phyloP scores from a whole-genome alignment of 2,329 filamentous ascomycete genomes.

The Diaporthe amygdali region DNA sequence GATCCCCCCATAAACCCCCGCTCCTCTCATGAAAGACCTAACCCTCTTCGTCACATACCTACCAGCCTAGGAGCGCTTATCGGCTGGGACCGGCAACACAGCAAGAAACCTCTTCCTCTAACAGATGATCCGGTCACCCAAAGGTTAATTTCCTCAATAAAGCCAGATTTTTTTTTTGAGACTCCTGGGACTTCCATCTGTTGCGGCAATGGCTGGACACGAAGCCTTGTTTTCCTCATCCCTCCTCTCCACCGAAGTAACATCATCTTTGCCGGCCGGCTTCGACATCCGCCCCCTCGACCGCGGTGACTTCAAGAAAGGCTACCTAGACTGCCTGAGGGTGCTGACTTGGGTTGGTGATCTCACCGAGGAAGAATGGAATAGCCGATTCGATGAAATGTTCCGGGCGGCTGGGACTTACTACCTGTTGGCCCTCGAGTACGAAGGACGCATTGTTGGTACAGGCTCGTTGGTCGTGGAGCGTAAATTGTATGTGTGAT shows the following conservation, averaged over 20 bases:
- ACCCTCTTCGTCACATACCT: neutral
- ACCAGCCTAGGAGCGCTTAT: neutral
- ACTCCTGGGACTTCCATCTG: too few relatives aligned
- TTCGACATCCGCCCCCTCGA: constrained; percentile 76
- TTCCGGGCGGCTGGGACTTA: constrained; percentile 54
- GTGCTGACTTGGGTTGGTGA: constrained; percentile 81
- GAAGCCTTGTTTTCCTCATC: constrained; percentile 64
- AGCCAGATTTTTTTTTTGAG: neutral
- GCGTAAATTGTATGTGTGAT: constrained; percentile 71
- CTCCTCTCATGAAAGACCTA: neutral
- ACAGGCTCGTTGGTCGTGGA: constrained; percentile 80
- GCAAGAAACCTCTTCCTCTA: neutral
- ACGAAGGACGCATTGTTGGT: constrained; percentile 69
- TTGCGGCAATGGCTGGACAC: neutral
- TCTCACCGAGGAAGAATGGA: constrained; percentile 68
- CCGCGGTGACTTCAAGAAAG: constrained; percentile 69
- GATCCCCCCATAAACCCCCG: neutral
- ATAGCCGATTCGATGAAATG: constrained; percentile 70
- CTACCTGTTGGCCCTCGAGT: constrained; percentile 74
- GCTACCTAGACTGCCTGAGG: constrained; percentile 77
- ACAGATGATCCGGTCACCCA: neutral
- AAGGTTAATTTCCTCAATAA: too few relatives aligned
- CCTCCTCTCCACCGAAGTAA: constrained; percentile 69
- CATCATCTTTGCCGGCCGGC: constrained; percentile 65
- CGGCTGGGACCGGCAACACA: neutral